Evolutionary conservation across 1,284 basidiomycete species (phyloP), one percentile per base, ranked within the genome.

Genomic region (Leccinum pallidistipes): DNA sequence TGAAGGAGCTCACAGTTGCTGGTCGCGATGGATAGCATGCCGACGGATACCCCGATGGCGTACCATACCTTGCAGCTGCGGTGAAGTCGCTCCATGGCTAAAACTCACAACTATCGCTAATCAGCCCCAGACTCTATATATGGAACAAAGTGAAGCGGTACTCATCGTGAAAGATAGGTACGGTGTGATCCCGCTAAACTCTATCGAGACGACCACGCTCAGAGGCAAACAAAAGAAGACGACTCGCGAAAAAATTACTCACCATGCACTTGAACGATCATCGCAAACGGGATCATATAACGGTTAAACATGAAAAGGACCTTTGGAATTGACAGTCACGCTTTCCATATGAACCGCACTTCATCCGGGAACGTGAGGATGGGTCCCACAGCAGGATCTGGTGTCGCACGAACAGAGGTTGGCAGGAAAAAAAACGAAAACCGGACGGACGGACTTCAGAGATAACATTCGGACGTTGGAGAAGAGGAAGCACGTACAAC

Each of bases 321-420:
- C 60, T 84, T 84, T 3, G 80, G 74, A 10, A 74, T 63, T 1
- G 77, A 77, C 36, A 71, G 69, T 56, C 64, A 75, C 0, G 81
- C 80, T 8, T 68, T 74, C 83, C 83, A 84, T 21, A 84, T 74
- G 32, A 79, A 68, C 57, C 74, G 63, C 16, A 82, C 74, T 69
- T 84, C 83, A 32, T 81, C 79, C 18, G 71, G 69, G 21, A 84
- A 71, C 0, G 81, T 80, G 51, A 84, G 67, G 29, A 79, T 51
- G 62, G 80, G 62, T 84, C 81, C 66, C 81, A 84, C 32, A 84
- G 64, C n/a, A 83, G 68, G 40, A 81, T 65, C 79, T 81, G 43
- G 49, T 9, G 27, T 51, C 49, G 27, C 49, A 50, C 43, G 18
- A 21, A 7, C 18, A 47, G 10, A 21, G 6, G 18, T 45, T 21